Conservation (phyloP, 164 flowering plant genomes). For the Liriodendron chinense region DNA sequence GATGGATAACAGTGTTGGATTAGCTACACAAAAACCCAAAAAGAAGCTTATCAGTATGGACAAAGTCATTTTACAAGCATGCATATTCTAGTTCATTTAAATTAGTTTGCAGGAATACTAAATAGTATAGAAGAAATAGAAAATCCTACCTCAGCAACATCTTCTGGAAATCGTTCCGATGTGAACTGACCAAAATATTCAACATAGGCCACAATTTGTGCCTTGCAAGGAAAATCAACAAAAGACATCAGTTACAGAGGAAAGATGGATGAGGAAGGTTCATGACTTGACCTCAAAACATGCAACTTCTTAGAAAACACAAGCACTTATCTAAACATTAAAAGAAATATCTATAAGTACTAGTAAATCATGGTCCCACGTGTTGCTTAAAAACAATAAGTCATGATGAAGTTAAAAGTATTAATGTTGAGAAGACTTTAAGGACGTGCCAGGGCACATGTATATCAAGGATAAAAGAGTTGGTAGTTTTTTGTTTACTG, state of each 20-base stretch:
- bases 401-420: background rate
- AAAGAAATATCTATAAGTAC: background rate
- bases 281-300: background rate
- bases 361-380: background rate
- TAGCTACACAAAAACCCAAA: constrained; percentile 48
- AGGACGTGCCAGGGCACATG: too few relatives aligned
- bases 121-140: background rate
- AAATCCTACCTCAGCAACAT: constrained; percentile 78
- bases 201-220: constrained; percentile 86
- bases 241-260: background rate
- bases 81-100: background rate
- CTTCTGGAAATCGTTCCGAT: constrained; percentile 87
- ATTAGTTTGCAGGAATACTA: background rate
- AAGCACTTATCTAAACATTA: background rate
- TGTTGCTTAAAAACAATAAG: too few relatives aligned
- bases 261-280: background rate
- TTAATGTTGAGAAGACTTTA: too few relatives aligned
- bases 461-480: too few relatives aligned
- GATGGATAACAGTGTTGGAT: constrained; percentile 80
- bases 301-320: background rate
- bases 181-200: constrained; percentile 92
- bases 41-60: background rate
- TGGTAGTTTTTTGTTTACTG: too few relatives aligned
- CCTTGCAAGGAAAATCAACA: constrained; percentile 33
- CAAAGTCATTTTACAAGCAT: background rate